Base-by-base conservation (phyloP, 192 early-diverging fungal species). In the Coemansia javaensis region DNA sequence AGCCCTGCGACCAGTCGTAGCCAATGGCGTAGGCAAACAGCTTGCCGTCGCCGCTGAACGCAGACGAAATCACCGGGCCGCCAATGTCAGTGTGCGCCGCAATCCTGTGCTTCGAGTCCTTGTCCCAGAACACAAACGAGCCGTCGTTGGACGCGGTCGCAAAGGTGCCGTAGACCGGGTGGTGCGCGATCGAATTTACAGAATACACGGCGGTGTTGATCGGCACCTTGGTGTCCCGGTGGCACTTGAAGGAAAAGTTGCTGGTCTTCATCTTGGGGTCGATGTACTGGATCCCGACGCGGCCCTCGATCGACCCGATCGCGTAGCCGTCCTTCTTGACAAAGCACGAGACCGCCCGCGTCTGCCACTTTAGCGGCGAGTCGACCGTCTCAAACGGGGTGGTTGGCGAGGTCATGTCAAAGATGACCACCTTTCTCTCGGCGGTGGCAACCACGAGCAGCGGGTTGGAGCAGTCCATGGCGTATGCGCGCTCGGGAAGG, bases 381-480 rank as follows among this genome's bases (percentile, higher is more conserved):
- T 72, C 59, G 21, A 47, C 18, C 13, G 74, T 77, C 79, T 93
- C 91, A 66, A 83, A 90, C 7, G 85, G 79, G 18, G 64, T 63
- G 14, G 76, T 76, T 5, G 93, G 92, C 47, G 88, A 90, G 37
- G 72, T 77, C 47, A 94, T 72, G 68, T 93, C 85, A 64, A 86
- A 92, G 13, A 96, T 69, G 18, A 78, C 45, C 5, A 98, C 42
- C 40, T 92, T 81, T 33, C 91, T 81, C 47, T 98, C 93, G 1
- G 95, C 93, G 7, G 90, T 91, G 21, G 83, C 95, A n/a, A 88
- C 89, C 12, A 97, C 95, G 62, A 98, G 47, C 40, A 96, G 57
- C 15, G 85, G 82, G 25, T 82, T 81, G 5, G 62, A 61, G 31
- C 84, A 74, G 75, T 98, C 95, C 88, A 98, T 89, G 1, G 87